Conservation (phyloP, 1,139 yeast species). For the Geotrichum carabidarum region DNA sequence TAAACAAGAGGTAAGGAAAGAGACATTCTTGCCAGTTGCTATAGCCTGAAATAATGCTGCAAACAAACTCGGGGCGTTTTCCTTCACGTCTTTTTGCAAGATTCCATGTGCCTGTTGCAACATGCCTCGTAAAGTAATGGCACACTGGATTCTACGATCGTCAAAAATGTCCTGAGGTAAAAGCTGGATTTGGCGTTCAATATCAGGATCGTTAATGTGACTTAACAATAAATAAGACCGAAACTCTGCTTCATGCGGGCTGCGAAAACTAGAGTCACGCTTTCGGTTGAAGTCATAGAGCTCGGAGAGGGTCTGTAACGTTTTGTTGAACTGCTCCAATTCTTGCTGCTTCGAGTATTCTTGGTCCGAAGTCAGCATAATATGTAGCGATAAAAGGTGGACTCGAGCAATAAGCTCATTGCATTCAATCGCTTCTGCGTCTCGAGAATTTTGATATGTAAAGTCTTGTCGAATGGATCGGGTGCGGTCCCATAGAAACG, state of each 20-base stretch:
- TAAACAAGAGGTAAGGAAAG: conserved; percentile 68
- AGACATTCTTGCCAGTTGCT: conserved; percentile 48
- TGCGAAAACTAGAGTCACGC: conserved; percentile 43
- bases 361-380: conserved; percentile 69
- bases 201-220: conserved; percentile 77
- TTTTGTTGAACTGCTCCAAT: conserved; percentile 86
- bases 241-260: conserved; percentile 90
- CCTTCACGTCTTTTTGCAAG: conserved; percentile 41
- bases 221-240: conserved; percentile 80
- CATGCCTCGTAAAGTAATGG: conserved; percentile 61
- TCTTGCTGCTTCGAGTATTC: conserved; percentile 95
- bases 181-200: conserved; percentile 68
- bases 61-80: conserved; percentile 61
- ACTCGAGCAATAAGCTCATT: conserved; percentile 88
- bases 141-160: conserved; percentile 60
- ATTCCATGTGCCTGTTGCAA: conserved; percentile 62
- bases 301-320: conserved; percentile 82
- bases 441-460: conserved; percentile 89
- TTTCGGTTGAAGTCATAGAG: conserved; percentile 77
- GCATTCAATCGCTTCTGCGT: conserved; percentile 91
- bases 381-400: conserved; percentile 74
- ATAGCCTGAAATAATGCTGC: conserved; percentile 58
- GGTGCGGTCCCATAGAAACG: conserved; percentile 98
- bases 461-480: conserved; percentile 95
- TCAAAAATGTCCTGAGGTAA: conserved; percentile 56